These are phyloP conservation scores for Heterobasidion occidentale DNA, from an alignment of 1,284 basidiomycete species.

Conservation along the genomic window DNA sequence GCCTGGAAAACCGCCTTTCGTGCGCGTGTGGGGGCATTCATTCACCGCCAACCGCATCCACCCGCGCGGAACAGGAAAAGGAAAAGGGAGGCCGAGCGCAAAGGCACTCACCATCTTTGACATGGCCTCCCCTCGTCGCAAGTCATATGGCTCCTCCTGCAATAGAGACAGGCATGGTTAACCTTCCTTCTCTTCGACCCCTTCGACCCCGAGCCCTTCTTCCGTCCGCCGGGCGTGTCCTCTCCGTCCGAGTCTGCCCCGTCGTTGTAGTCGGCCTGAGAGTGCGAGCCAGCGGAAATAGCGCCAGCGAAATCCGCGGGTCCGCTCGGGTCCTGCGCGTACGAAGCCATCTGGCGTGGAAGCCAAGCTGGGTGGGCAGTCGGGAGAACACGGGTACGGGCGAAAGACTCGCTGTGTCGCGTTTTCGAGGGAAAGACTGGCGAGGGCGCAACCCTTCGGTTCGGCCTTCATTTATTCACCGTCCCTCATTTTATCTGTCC, in stretches of 20 bases:
- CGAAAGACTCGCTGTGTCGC: background rate
- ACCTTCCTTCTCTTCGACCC: conserved; percentile 66
- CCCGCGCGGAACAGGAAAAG: background rate
- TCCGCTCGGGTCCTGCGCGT: background rate
- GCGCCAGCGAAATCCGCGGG: background rate
- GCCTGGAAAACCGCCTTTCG: no score
- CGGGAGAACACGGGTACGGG: background rate
- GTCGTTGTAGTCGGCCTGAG: background rate
- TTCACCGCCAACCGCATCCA: background rate
- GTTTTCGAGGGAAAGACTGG: background rate
- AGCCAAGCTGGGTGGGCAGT: background rate
- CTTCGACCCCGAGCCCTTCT: conserved; percentile 31
- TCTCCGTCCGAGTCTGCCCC: conserved; percentile 4
- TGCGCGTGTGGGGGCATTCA: conserved; percentile 1
- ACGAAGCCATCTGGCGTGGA: background rate
- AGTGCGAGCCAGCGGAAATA: background rate
- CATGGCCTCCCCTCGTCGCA: conserved; percentile 87
- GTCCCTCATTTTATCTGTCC: no score
- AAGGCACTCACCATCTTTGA: conserved; percentile 64
- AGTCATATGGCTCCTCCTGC: conserved; percentile 89
- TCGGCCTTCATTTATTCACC: background rate
- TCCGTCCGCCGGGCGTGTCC: conserved; percentile 14
- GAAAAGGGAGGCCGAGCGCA: conserved; percentile 6
- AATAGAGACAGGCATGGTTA: conserved; percentile 91
- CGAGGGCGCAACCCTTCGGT: background rate